These are phyloP conservation scores for Diaporthe capsici DNA, from an alignment of 2,329 filamentous ascomycete species.

Conservation along the genomic window DNA sequence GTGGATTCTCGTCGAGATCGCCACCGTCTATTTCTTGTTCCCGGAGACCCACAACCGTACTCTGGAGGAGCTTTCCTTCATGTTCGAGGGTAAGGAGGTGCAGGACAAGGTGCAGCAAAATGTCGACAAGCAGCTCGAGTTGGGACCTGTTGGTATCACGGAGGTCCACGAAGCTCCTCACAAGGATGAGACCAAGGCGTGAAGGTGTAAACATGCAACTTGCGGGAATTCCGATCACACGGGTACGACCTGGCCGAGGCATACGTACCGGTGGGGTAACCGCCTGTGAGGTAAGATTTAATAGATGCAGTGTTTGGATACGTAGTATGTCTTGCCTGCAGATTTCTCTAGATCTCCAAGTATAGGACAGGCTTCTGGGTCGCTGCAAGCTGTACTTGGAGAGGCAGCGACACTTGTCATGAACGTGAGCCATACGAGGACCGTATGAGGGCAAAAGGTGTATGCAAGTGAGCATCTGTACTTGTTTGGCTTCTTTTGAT, in stretches of 20 bases:
- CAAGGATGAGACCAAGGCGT: conserved; percentile 18
- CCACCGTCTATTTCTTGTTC: conserved; percentile 52
- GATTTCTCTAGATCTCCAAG: neutral
- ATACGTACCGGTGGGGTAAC: neutral
- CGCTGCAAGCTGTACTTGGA: neutral
- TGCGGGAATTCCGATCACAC: neutral
- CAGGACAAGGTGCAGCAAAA: conserved; percentile 38
- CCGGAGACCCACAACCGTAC: conserved; percentile 53
- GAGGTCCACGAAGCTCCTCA: conserved; percentile 16
- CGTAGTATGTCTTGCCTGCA: neutral
- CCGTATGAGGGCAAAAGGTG: neutral
- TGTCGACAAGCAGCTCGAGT: conserved; percentile 37
- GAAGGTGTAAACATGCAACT: neutral
- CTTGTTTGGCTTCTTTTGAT: neutral
- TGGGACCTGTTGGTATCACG: conserved; percentile 8
- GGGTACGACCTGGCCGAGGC: neutral
- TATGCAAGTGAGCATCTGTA: neutral
- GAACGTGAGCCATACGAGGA: neutral
- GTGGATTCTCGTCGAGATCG: conserved; percentile 53
- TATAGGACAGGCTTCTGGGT: neutral
- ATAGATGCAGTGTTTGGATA: neutral
- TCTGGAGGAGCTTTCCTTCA: conserved; percentile 53
- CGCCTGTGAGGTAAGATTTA: neutral
- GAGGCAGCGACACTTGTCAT: neutral
- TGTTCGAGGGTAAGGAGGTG: conserved; percentile 51